phyloP scores from a whole-genome alignment of 805 yeast genomes.

The Candida anglica region DNA sequence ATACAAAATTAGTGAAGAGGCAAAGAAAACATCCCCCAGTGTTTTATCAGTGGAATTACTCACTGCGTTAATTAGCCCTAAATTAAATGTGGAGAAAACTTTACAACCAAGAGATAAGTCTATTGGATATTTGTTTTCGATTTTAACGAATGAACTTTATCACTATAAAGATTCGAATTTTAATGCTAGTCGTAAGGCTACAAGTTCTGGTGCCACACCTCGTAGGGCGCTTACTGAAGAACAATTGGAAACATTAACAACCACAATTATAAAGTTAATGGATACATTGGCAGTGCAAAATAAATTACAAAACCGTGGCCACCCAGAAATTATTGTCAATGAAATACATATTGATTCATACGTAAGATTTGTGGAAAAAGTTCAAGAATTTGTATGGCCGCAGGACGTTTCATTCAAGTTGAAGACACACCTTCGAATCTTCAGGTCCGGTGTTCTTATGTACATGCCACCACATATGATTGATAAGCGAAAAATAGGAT shows the following conservation, averaged over 20 bases:
- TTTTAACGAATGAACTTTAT: conserved; percentile 24
- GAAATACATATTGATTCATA: conserved; percentile 1
- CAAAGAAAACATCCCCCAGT: conserved; percentile 13
- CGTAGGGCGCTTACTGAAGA: conserved; percentile 17
- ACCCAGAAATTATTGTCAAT: conserved; percentile 1
- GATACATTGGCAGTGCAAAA: conserved; percentile 14
- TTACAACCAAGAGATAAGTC: conserved; percentile 25
- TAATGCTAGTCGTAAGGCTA: conserved; percentile 21
- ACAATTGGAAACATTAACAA: conserved; percentile 20
- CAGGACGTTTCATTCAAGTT: no score
- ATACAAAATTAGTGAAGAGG: conserved; percentile 24
- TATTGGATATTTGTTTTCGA: conserved; percentile 24
- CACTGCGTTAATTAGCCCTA: conserved; percentile 14
- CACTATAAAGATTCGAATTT: conserved; percentile 24
- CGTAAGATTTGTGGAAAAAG: conserved; percentile 1
- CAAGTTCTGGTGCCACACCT: conserved; percentile 20
- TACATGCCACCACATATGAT: not conserved
- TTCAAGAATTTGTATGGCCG: not conserved
- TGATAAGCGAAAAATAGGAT: not conserved
- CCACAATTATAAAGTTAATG: conserved; percentile 18
- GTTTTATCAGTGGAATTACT: conserved; percentile 23
- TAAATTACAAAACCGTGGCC: not conserved
- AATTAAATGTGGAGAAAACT: conserved; percentile 11
- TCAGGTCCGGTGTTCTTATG: conserved; percentile 2
- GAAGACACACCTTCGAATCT: conserved; percentile 1